phyloP scores from a whole-genome alignment of 1,139 yeast genomes.

The Blastobotrys aristatus region DNA sequence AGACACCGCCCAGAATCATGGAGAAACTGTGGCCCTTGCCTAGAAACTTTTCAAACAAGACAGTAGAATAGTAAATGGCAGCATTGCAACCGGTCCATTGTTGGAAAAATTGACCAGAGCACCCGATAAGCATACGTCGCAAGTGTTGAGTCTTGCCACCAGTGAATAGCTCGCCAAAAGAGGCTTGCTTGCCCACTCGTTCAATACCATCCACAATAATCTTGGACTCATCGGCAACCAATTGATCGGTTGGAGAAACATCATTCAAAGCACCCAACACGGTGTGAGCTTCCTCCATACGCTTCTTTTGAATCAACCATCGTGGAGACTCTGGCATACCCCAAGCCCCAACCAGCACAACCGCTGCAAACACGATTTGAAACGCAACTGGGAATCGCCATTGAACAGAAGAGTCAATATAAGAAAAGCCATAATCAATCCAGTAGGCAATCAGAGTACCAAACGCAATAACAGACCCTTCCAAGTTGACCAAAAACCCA shows the following conservation, averaged over 20 bases:
- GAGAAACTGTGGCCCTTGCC: conserved; percentile 48
- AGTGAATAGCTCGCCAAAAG: conserved; percentile 46
- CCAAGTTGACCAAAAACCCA: conserved; percentile 66
- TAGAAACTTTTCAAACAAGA: conserved; percentile 43
- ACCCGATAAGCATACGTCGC: conserved; percentile 45
- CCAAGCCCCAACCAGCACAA: conserved; percentile 22
- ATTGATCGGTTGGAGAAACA: conserved; percentile 10
- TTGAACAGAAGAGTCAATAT: conserved; percentile 45
- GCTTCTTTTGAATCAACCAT: conserved; percentile 43
- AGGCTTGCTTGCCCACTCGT: conserved; percentile 19
- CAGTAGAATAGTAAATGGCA: conserved; percentile 42
- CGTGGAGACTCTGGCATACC: conserved; percentile 48
- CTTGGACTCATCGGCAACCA: conserved; percentile 23
- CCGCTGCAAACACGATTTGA: conserved; percentile 32
- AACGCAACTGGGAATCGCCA: conserved; percentile 43
- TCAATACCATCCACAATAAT: conserved; percentile 24
- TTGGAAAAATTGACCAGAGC: conserved; percentile 44
- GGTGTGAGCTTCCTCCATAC: conserved; percentile 40
- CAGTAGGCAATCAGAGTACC: conserved; percentile 75
- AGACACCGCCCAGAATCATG: conserved; percentile 54
- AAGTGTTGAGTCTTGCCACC: conserved; percentile 45
- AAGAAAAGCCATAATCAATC: conserved; percentile 52
- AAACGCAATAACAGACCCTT: conserved; percentile 67
- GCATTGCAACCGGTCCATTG: conserved; percentile 73
- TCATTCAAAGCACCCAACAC: conserved; percentile 39